Percentiles rank a stretch among this genome's conserved stretches.
Evolutionary conservation across 2,329 filamentous ascomycete species (phyloP).

Genomic region (Aspergillus quadricinctus): DNA sequence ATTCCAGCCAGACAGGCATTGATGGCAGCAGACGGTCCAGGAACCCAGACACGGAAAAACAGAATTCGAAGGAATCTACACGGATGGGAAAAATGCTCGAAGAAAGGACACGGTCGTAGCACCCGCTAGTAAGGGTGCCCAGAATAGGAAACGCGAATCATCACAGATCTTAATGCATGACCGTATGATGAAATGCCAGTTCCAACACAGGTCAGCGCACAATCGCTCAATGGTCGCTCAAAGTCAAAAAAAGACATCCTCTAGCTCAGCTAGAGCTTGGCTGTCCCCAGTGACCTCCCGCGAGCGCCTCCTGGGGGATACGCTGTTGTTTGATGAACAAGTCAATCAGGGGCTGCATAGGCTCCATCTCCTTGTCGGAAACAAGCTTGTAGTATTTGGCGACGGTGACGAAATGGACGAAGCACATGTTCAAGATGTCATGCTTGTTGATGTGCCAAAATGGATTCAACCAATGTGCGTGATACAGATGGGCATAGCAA

Average conservation of each 20-base stretch:
- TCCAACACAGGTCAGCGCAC: constrained; percentile 34
- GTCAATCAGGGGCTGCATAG: constrained; percentile 91
- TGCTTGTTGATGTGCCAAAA: constrained; percentile 73
- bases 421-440: constrained; percentile 78
- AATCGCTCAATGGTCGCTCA: constrained; percentile 15
- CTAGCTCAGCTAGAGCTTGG: constrained; percentile 29
- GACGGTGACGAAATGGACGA: constrained; percentile 78
- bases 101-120: constrained; percentile 21
- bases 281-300: constrained; percentile 41
- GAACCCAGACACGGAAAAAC: background rate
- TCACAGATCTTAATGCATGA: constrained; percentile 8
- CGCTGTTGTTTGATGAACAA: constrained; percentile 86
- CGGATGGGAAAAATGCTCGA: constrained; percentile 34
- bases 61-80: constrained; percentile 21
- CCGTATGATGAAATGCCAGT: constrained; percentile 18
- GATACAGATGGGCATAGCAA: constrained; percentile 96
- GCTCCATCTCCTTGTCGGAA: constrained; percentile 84
- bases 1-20: constrained; percentile 11
- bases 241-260: constrained; percentile 6
- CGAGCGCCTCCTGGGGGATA: constrained; percentile 64
- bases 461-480: constrained; percentile 83
- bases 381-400: constrained; percentile 79
- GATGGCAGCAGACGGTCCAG: constrained; percentile 8
- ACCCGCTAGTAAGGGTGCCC: constrained; percentile 15
- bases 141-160: constrained; percentile 11